Percentiles rank a stretch among this genome's conserved stretches.
Conservation (phyloP, 305 asterid species). For the Fraxinus sp. region DNA sequence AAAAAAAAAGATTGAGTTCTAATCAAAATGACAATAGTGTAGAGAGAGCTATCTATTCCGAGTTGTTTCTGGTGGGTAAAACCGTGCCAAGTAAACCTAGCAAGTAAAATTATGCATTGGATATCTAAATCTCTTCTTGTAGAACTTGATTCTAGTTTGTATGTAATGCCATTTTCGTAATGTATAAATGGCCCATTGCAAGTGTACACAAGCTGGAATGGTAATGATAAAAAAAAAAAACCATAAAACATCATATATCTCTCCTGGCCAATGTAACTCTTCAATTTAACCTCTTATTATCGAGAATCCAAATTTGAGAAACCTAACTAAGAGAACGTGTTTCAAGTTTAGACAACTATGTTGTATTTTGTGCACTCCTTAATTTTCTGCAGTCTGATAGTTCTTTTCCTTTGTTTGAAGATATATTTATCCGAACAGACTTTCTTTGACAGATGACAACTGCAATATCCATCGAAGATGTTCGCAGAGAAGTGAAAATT, state of each 20-base stretch:
- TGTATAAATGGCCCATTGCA: conserved; percentile 1
- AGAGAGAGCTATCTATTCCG: background rate
- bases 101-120: conserved; percentile 5
- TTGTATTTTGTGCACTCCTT: background rate
- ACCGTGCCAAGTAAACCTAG: conserved; percentile 7
- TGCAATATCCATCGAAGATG: conserved; percentile 90
- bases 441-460: conserved; percentile 80
- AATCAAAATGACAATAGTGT: conserved; percentile 10
- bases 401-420: background rate
- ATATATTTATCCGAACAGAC: conserved; percentile 25
- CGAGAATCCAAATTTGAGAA: background rate
- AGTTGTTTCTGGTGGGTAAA: conserved; percentile 6
- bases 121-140: conserved; percentile 1
- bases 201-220: background rate
- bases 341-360: background rate
- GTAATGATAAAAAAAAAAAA: background rate
- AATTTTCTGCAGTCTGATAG: background rate
- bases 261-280: background rate
- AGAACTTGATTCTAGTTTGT: background rate
- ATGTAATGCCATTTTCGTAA: background rate
- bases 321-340: background rate
- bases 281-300: background rate
- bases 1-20: background rate
- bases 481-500: conserved; percentile 89
- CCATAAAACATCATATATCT: background rate